Base-by-base conservation (phyloP, 148 eudicot genomes). In the Pouteria glomerata region DNA sequence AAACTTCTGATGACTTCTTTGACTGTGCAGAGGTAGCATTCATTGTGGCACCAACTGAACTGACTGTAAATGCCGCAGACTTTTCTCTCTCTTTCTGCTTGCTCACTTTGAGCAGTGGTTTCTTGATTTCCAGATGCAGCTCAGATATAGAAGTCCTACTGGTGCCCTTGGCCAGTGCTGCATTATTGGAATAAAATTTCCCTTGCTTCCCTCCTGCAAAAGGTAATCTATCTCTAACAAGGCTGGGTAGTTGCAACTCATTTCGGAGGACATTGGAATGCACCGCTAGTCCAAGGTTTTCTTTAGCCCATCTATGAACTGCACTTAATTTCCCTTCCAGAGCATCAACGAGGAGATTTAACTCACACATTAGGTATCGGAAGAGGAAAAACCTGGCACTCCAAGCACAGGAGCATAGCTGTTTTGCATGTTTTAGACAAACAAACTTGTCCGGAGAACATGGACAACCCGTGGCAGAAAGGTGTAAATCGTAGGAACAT, bases 371-470 rank as follows among this genome's bases (percentile, higher is more conserved):
- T 30, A 72, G 59, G 69, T 87, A 77, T 19, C 94, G 89, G 65
- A 78, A 79, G 41, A 81, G 75, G 62, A 90, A 84, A 63, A 65
- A 67, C 76, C 76, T 85, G 34, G 72, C 62, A 59, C 76, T 77
- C 96, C 94, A 88, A 52, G 88, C 68, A 77, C 98, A 90, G 19
- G 79, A 67, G 68, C 98, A 90, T 50, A 88, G 82, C 57, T 77
- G 60, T 72, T 87, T 90, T 19, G 92, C 63, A 74, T 93, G 96
- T 68, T 63, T 67, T n/a, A 89, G 85, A 63, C 98, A 93, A n/a
- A 90, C 66, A 75, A 80, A 90, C 76, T 41, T 84, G 44, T 68
- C 77, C 0, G 82, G 89, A 48, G 72, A 82, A 69, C 97, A 90
- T 12, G 80, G 74, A 66, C 98, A 93, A 67, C 76, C 72, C 6